A percentile compares a stretch with the other conserved stretches of the same genome.
phyloP scores from a whole-genome alignment of 352 stramenopile genomes.

The Halophytophthora batemanensis region DNA sequence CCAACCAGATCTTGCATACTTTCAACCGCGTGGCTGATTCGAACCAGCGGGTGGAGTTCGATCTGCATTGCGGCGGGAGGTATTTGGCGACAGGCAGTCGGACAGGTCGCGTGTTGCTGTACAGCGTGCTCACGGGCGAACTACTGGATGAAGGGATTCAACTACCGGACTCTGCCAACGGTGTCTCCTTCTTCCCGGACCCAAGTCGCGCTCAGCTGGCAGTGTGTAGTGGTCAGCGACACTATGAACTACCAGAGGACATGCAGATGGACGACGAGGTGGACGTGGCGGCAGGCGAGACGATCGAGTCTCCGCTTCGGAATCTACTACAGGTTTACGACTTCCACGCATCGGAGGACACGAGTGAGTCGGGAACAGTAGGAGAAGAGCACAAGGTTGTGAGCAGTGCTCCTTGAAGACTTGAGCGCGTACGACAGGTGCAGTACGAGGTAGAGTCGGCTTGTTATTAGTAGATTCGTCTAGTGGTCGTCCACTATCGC shows the following conservation, averaged over 20 bases:
- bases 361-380: constrained; percentile 1
- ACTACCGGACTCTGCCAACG: constrained; percentile 62
- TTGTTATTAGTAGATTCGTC: too few relatives aligned
- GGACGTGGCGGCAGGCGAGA: constrained; percentile 1
- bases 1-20: constrained; percentile 59
- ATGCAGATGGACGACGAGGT: constrained; percentile 51
- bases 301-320: neutral
- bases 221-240: constrained; percentile 59
- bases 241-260: constrained; percentile 61
- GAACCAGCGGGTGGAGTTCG: constrained; percentile 79
- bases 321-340: constrained; percentile 50
- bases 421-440: neutral
- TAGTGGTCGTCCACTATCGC: constrained; percentile 25
- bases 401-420: too few relatives aligned
- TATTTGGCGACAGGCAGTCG: constrained; percentile 66
- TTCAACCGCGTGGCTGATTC: constrained; percentile 59
- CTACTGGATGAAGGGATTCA: constrained; percentile 45
- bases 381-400: too few relatives aligned
- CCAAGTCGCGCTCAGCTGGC: constrained; percentile 37
- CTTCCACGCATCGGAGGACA: constrained; percentile 21
- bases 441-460: too few relatives aligned
- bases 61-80: constrained; percentile 56
- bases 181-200: constrained; percentile 76
- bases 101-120: constrained; percentile 48
- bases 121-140: constrained; percentile 49